Conservation (phyloP, 2,329 filamentous ascomycete genomes). For the Elsinoe batatas region DNA sequence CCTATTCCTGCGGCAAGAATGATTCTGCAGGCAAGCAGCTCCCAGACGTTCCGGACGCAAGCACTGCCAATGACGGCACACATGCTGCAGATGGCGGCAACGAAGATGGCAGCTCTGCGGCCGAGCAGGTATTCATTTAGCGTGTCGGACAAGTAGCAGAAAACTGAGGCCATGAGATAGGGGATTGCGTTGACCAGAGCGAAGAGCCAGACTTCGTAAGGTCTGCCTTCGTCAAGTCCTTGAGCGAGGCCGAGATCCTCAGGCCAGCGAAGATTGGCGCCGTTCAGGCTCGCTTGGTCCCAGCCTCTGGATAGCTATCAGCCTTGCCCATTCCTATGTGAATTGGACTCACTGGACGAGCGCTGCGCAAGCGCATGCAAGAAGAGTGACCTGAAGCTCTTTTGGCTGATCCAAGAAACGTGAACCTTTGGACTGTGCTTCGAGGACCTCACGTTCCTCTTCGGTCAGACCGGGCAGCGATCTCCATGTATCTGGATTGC, state of each 20-base stretch:
- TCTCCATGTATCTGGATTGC: conserved; percentile 22
- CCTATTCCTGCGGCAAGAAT: conserved; percentile 28
- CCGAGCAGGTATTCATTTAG: conserved; percentile 26
- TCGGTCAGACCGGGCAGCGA: conserved; percentile 19
- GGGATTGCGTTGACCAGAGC: conserved; percentile 26
- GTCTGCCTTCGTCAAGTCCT: conserved; percentile 16
- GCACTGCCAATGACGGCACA: conserved; percentile 24
- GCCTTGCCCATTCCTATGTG: background rate
- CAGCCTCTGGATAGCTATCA: conserved; percentile 19
- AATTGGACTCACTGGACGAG: conserved; percentile 20
- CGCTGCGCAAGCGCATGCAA: conserved; percentile 26
- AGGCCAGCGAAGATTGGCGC: conserved; percentile 28
- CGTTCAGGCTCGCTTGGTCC: conserved; percentile 26
- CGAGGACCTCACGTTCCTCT: conserved; percentile 19
- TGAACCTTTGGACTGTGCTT: conserved; percentile 10
- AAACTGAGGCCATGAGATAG: conserved; percentile 25
- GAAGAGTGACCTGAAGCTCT: conserved; percentile 24
- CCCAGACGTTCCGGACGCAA: conserved; percentile 21
- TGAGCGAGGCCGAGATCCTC: conserved; percentile 20
- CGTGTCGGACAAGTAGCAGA: conserved; percentile 26
- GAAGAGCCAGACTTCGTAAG: conserved; percentile 22
- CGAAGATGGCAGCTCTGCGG: conserved; percentile 22
- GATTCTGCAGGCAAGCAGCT: conserved; percentile 25
- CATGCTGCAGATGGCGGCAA: conserved; percentile 24
- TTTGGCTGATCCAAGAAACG: conserved; percentile 24